phyloP scores from a whole-genome alignment of 2,329 filamentous ascomycete species.

The Penicillium sp. region DNA sequence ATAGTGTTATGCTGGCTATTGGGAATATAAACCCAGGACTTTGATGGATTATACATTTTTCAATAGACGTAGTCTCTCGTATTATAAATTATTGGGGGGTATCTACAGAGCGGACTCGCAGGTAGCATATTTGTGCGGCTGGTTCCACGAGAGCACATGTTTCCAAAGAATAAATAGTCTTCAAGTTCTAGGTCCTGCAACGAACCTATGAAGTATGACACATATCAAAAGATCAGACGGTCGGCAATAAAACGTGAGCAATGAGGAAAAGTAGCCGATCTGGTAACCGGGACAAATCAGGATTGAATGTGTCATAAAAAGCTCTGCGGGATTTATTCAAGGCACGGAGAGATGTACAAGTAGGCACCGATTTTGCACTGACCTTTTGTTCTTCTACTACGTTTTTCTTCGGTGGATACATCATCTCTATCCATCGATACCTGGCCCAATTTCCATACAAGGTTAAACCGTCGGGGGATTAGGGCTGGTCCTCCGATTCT shows the following conservation, averaged over 20 bases:
- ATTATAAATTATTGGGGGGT: background rate
- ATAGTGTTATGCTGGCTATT: background rate
- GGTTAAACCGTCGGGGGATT: background rate
- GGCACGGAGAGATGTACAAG: background rate
- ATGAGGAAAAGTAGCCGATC: background rate
- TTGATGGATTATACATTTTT: background rate
- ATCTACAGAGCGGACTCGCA: background rate
- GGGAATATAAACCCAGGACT: background rate
- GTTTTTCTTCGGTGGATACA: background rate
- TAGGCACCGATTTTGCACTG: background rate
- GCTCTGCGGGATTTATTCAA: background rate
- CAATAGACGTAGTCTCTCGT: background rate
- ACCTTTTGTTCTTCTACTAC: background rate
- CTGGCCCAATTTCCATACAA: background rate
- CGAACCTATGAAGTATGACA: background rate
- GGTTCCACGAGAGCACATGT: background rate
- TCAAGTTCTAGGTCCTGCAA: background rate
- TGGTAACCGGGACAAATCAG: background rate
- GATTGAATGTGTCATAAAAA: background rate
- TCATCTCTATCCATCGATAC: background rate
- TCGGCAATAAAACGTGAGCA: background rate
- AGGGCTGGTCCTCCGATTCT: background rate
- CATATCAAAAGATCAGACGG: background rate
- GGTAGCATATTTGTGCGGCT: background rate
- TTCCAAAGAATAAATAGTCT: background rate